Evolutionary conservation across 192 early-diverging fungal genomes (phyloP).

Genomic region (Backusella parvicylindrica): DNA sequence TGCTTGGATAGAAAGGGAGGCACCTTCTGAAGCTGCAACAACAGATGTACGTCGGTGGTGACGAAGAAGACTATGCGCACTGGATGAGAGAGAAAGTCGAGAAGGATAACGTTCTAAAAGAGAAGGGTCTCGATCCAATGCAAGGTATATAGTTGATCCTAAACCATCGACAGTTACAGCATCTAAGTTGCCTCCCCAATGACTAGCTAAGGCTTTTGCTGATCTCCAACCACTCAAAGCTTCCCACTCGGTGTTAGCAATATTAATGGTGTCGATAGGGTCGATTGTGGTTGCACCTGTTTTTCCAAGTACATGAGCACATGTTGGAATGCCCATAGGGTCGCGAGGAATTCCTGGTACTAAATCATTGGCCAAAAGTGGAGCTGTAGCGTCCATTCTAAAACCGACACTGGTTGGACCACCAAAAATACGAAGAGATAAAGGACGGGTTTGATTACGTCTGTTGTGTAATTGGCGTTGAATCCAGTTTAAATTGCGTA

Average conservation of each 20-base stretch:
- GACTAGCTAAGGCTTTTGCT: constrained; percentile 13
- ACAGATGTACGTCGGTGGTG: constrained; percentile 8
- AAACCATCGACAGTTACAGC: constrained; percentile 16
- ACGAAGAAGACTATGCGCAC: constrained; percentile 13
- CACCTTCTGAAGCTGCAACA: background rate
- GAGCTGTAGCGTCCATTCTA: constrained; percentile 4
- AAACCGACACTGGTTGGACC: constrained; percentile 26
- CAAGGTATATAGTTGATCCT: constrained; percentile 26
- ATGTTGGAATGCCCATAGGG: constrained; percentile 19
- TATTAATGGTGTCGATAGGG: background rate
- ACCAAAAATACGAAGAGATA: constrained; percentile 16
- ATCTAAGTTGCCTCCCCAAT: constrained; percentile 22
- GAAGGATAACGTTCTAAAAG: constrained; percentile 18
- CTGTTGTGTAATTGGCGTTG: background rate
- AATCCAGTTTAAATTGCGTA: background rate
- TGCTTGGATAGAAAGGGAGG: constrained; percentile 10
- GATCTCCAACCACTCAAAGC: constrained; percentile 15
- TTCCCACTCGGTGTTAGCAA: constrained; percentile 9
- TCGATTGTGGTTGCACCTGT: background rate
- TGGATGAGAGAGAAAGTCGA: background rate
- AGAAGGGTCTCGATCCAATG: constrained; percentile 21
- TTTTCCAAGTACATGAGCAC: constrained; percentile 8
- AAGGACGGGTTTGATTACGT: background rate
- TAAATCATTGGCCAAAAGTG: constrained; percentile 8
- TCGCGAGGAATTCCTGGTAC: constrained; percentile 23